Evolutionary conservation across 1,139 yeast genomes (phyloP), one percentile per base, ranked within the genome.

Genomic region (Sugiyamaella grinbergsii): DNA sequence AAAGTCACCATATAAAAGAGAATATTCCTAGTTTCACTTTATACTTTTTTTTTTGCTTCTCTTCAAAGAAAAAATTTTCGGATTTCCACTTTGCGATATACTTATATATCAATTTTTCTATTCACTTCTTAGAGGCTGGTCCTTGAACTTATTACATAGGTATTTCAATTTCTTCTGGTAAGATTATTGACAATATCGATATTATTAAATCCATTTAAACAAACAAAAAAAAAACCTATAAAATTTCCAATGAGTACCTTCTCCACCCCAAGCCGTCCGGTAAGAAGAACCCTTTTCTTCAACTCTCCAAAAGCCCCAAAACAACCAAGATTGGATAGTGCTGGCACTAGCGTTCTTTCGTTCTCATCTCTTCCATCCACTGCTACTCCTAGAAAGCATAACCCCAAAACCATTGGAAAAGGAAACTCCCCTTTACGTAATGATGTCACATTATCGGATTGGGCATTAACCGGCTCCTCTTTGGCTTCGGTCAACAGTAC

Each of bases 341-440:
- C 53, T 24, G 44, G 58, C 58, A 10, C 42, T 47, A 10, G 38
- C 18, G 24, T 32, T 15, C 34, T 34, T 2, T 28, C 48, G 5
- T 24, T 24, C 26, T 18, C 38, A 11, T 10, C 28, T 13, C 49
- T 18, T 16, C 33, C 36, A 16, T 23, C 36, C 15, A 24, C 31
- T 3, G 18, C 47, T 18, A 49, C 58, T 13, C 50, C 54, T 7
- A 46, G 47, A 37, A 51, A 56, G 18, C 53, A 56, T 41, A 42
- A 56, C 39, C 49, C 61, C 23, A 57, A 61, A 46, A 50, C 44
- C 49, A 41, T 57, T 37, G 54, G 58, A 42, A 58, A 56, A 49
- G 36, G 39, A 8, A 44, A 50, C 13, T 75, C 81, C 2, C 81
- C 81, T 4, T 66, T 79, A 13, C 73, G 73, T 59, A 65, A 77